Evolutionary conservation across 495 filamentous ascomycete species (phyloP), one percentile per base, ranked within the genome.

Genomic region (Aspergillus egyptiacus): DNA sequence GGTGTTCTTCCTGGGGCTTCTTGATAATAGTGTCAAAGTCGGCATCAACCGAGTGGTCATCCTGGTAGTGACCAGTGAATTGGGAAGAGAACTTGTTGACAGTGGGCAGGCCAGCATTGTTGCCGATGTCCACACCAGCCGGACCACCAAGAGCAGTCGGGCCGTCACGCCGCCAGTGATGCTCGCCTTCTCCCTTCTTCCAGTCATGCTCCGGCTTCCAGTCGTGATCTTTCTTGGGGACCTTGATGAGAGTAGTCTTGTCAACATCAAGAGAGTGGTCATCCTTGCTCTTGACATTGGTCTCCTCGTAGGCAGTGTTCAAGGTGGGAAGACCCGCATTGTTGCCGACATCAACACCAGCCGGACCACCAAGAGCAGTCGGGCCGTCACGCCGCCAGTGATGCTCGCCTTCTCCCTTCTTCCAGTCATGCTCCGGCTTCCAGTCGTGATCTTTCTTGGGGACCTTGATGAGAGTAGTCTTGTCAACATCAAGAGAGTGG

Each of bases 401-500:
- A 24, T 35, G n/a, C 0, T 20, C 20, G 5, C 31, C 25, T n/a
- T 38, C 9, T 23, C 41, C 23, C 13, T 17, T 10, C 5, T 24
- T 22, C 2, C 19, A n/a, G 39, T 28, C n/a, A 17, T 20, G 11
- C 17, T n/a, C 30, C n/a, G n/a, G n/a, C n/a, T n/a, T n/a, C n/a
- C n/a, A n/a, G 24, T 33, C 33, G 38, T 32, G 37, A 17, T 20
- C 3, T 1, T 20, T 8, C 1, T 13, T 0, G 10, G 1, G 2
- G 6, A 6, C n/a, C 17, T 22, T 33, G 32, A 43, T 22, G 38
- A 32, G 36, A 2, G 20, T 34, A 13, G 7, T 43, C 15, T 36
- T 23, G 14, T 48, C 45, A 6, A 47, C 5, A n/a, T 53, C 45
- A 5, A 44, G 11, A 11, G 44, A 48, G 37, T 53, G 66, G 50